phyloP scores from a whole-genome alignment of 139 green algal species.

The Chlamydomonas urium region DNA sequence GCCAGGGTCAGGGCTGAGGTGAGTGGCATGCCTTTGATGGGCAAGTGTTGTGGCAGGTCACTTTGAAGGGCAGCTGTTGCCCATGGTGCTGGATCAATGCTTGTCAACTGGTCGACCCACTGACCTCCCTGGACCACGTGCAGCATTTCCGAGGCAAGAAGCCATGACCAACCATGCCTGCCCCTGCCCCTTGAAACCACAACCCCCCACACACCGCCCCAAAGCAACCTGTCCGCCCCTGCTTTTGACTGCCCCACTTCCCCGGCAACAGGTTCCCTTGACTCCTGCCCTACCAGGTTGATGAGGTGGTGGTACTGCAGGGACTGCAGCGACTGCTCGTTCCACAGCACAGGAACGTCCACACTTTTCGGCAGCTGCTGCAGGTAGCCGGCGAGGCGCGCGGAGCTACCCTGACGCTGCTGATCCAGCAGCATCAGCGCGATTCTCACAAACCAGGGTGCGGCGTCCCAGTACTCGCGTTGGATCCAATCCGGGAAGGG shows the following conservation, averaged over 20 bases:
- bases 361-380: conserved; percentile 57
- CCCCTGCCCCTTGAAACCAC: no score
- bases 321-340: conserved; percentile 41
- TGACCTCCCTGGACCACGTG: no score
- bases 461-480: conserved; percentile 44
- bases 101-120: no score
- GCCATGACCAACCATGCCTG: no score
- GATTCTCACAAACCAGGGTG: conserved; percentile 68
- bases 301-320: conserved; percentile 63
- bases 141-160: no score
- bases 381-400: conserved; percentile 52
- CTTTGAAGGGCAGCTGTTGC: background rate
- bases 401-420: conserved; percentile 28
- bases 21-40: background rate
- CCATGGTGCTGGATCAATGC: background rate
- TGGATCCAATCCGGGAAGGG: conserved; percentile 16
- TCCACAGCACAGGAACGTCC: conserved; percentile 67
- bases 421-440: conserved; percentile 69
- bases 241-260: background rate
- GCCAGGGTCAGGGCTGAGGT: background rate
- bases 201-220: no score
- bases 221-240: no score
- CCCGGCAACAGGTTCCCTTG: background rate
- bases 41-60: background rate
- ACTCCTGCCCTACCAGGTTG: conserved; percentile 25